Evolutionary conservation across 176 grass and related monocot genomes (phyloP).

Genomic region (Typha latifolia): DNA sequence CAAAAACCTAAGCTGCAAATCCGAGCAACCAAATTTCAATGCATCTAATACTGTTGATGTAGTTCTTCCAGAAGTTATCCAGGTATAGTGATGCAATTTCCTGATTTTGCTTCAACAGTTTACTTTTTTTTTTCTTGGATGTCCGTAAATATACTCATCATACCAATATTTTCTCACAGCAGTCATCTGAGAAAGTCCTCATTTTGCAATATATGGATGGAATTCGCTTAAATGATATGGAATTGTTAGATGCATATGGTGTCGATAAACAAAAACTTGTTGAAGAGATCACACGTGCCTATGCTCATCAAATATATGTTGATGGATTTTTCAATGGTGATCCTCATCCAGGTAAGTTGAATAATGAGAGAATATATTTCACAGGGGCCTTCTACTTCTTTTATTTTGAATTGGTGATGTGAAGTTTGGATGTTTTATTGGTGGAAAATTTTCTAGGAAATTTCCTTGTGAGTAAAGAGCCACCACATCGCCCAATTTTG

Average conservation of each 20-base stretch:
- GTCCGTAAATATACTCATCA: no score
- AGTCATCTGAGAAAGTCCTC: constrained; percentile 89
- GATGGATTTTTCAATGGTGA: constrained; percentile 98
- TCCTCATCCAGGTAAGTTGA: constrained; percentile 81
- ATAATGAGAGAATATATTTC: constrained; percentile 1
- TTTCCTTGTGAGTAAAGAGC: constrained; percentile 93
- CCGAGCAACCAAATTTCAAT: constrained; percentile 16
- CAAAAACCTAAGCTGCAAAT: constrained; percentile 44
- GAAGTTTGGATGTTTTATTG: neutral
- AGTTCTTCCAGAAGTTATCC: constrained; percentile 91
- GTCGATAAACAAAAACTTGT: constrained; percentile 93
- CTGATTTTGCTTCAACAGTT: constrained; percentile 1
- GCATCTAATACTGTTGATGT: constrained; percentile 49
- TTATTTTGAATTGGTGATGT: neutral
- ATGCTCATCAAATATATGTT: constrained; percentile 96
- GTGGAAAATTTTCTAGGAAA: constrained; percentile 52
- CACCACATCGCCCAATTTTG: constrained; percentile 82
- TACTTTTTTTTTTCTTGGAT: neutral
- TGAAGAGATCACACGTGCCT: constrained; percentile 92
- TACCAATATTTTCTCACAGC: constrained; percentile 16
- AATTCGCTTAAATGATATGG: constrained; percentile 80
- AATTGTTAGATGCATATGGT: constrained; percentile 60
- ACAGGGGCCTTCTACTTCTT: constrained; percentile 5
- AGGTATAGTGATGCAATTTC: constrained; percentile 33
- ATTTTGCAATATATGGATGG: constrained; percentile 97